These are phyloP conservation scores for Aethionema arabicum DNA, from an alignment of 345 rosid genomes.

Conservation along the genomic window DNA sequence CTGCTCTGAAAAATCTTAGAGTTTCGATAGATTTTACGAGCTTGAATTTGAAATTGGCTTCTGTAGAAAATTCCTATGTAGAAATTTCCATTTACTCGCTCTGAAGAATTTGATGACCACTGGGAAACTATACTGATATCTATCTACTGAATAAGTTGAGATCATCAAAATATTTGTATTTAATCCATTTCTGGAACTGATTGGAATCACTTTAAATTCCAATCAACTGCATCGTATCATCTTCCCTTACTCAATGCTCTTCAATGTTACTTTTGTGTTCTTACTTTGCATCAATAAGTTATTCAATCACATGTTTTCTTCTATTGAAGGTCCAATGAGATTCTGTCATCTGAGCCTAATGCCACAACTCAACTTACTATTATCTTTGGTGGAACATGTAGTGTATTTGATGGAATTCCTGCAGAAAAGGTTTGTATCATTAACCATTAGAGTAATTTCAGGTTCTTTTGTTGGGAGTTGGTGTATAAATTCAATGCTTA, in stretches of 20 bases:
- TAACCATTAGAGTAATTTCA: not conserved
- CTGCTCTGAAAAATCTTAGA: too few relatives aligned
- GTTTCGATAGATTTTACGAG: too few relatives aligned
- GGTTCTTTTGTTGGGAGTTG: not conserved
- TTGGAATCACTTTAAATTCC: not conserved
- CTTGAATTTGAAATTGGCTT: too few relatives aligned
- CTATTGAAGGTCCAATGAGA: slow-evolving; percentile 36
- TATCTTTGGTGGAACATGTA: slow-evolving; percentile 72
- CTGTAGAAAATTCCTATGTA: too few relatives aligned
- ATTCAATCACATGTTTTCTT: not conserved
- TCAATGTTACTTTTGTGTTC: too few relatives aligned
- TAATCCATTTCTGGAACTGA: not conserved
- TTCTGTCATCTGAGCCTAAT: slow-evolving; percentile 25
- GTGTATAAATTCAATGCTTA: too few relatives aligned
- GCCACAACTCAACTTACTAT: slow-evolving; percentile 62
- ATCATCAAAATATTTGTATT: not conserved
- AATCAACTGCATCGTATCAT: not conserved
- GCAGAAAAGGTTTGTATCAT: slow-evolving; percentile 59
- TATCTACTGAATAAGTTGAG: not conserved
- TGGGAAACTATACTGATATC: not conserved
- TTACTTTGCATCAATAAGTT: slow-evolving; percentile 3
- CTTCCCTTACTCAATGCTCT: not conserved
- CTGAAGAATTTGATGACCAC: not conserved
- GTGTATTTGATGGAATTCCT: slow-evolving; percentile 67
- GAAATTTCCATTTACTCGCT: not conserved